Evolutionary conservation across 257 asterid species (phyloP).

Genomic region (Echium plantagineum): DNA sequence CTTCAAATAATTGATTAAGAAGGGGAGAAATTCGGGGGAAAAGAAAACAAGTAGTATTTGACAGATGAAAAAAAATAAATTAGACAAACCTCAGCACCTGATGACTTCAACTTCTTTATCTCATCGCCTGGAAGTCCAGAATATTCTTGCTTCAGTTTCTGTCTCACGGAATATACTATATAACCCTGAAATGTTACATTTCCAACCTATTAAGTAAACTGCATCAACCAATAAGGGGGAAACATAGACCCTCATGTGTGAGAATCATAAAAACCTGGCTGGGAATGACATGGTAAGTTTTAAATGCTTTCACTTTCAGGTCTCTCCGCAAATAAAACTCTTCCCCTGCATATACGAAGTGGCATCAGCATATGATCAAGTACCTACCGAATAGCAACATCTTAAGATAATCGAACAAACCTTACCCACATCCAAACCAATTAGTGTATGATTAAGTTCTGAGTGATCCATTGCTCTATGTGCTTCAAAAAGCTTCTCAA

Average conservation of each 20-base stretch:
- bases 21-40: background rate
- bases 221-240: background rate
- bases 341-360: conserved; percentile 48
- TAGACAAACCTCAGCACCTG: conserved; percentile 75
- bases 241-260: background rate
- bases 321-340: conserved; percentile 64
- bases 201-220: background rate
- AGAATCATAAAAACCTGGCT: conserved; percentile 54
- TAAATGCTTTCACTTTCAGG: conserved; percentile 80
- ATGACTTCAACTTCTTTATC: conserved; percentile 58
- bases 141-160: conserved; percentile 75
- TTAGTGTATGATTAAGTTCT: conserved; percentile 63
- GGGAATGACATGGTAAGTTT: conserved; percentile 75
- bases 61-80: background rate
- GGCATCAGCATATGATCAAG: background rate
- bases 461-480: conserved; percentile 94
- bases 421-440: conserved; percentile 93
- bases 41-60: background rate
- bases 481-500: conserved; percentile 84
- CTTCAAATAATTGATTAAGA: background rate
- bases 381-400: background rate
- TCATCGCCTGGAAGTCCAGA: conserved; percentile 55
- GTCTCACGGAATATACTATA: conserved; percentile 63
- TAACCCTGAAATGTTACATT: conserved; percentile 48
- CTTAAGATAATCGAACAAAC: conserved; percentile 2